These are phyloP conservation scores for Fusarium sambucinum DNA, from an alignment of 2,329 filamentous ascomycete genomes.

Conservation along the genomic window DNA sequence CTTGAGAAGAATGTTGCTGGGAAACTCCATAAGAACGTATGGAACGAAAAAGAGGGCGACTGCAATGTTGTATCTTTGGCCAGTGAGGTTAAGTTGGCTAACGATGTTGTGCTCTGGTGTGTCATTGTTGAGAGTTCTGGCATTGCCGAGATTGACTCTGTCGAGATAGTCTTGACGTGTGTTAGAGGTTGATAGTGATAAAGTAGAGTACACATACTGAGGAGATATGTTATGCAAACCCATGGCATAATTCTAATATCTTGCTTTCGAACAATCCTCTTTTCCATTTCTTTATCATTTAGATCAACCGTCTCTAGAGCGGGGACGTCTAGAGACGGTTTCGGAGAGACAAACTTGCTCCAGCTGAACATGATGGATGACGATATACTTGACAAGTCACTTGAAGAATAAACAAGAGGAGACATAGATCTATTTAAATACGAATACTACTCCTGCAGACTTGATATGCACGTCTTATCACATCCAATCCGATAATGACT, in stretches of 20 bases:
- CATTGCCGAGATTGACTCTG: conserved; percentile 52
- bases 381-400: not conserved
- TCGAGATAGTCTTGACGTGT: conserved; percentile 44
- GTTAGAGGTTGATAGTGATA: not conserved
- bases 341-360: conserved; percentile 36
- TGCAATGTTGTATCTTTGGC: conserved; percentile 50
- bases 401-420: not conserved
- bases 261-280: conserved; percentile 51
- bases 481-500: conserved; percentile 13
- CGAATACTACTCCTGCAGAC: not conserved
- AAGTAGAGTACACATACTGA: conserved; percentile 36
- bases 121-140: conserved; percentile 52
- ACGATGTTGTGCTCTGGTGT: conserved; percentile 52
- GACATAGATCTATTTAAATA: conserved; percentile 19
- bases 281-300: conserved; percentile 52
- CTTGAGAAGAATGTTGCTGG: conserved; percentile 52
- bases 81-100: conserved; percentile 48
- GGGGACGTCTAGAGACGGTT: conserved; percentile 52
- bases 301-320: conserved; percentile 52
- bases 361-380: conserved; percentile 36
- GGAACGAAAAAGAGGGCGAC: conserved; percentile 51
- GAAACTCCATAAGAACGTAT: conserved; percentile 51
- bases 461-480: conserved; percentile 1
- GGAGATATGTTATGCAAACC: conserved; percentile 51
- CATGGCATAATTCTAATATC: conserved; percentile 52